Percentiles rank a stretch among this genome's conserved stretches.
Evolutionary conservation across 805 yeast genomes (phyloP).

Genomic region (Wickerhamiella slavikovae): DNA sequence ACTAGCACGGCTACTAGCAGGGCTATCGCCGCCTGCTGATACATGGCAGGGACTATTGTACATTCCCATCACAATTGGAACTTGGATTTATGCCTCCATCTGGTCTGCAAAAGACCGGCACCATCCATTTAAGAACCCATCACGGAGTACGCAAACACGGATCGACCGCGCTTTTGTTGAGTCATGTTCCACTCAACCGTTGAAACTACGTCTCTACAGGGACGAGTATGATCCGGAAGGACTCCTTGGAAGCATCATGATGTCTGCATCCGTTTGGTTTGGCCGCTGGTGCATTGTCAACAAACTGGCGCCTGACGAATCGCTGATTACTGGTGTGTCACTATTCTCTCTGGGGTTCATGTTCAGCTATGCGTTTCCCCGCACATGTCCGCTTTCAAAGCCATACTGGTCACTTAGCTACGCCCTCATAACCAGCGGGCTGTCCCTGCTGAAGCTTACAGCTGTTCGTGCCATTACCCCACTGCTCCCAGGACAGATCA

Average conservation of each 20-base stretch:
- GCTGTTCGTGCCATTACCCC: slow-evolving; percentile 10
- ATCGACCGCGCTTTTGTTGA: slow-evolving; percentile 11
- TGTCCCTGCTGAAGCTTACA: slow-evolving; percentile 15
- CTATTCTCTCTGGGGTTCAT: slow-evolving; percentile 13
- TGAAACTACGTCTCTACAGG: slow-evolving; percentile 7
- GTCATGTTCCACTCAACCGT: background rate
- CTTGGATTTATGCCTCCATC: slow-evolving; percentile 14
- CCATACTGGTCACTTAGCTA: slow-evolving; percentile 21
- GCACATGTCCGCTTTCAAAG: slow-evolving; percentile 17
- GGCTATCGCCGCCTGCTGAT: slow-evolving; percentile 5
- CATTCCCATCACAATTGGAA: slow-evolving; percentile 11
- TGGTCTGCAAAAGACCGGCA: slow-evolving; percentile 10
- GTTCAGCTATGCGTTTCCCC: slow-evolving; percentile 14
- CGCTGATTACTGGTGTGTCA: slow-evolving; percentile 13
- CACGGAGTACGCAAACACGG: slow-evolving; percentile 16
- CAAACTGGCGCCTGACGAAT: slow-evolving; percentile 9
- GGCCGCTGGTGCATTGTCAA: slow-evolving; percentile 16
- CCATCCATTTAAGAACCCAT: slow-evolving; percentile 14
- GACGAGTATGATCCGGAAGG: slow-evolving; percentile 21
- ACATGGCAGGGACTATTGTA: slow-evolving; percentile 5
- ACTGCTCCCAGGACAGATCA: slow-evolving; percentile 11
- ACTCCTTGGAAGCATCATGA: slow-evolving; percentile 18
- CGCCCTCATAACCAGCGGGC: slow-evolving; percentile 16
- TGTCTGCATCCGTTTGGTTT: slow-evolving; percentile 19
- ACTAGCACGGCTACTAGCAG: slow-evolving; percentile 10